A percentile compares a stretch with the other conserved stretches of the same genome.
Conservation (phyloP, 176 grass and related monocot species). For the Aechmea fasciata region DNA sequence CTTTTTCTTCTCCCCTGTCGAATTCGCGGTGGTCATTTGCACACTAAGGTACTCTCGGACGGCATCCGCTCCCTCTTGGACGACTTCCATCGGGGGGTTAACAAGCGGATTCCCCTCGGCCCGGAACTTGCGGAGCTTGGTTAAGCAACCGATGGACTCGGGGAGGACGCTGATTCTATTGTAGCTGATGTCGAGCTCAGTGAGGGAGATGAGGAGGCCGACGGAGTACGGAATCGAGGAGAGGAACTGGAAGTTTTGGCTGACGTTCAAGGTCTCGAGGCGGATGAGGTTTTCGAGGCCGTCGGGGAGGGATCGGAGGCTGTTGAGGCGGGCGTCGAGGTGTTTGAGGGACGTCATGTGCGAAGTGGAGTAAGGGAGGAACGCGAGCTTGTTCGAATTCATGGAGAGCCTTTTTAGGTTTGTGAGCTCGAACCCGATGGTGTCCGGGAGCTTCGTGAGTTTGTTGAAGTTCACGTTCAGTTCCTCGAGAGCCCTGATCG, state of each 20-base stretch:
- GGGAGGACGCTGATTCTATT: slow-evolving; percentile 21
- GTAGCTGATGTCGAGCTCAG: slow-evolving; percentile 33
- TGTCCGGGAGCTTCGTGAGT: slow-evolving; percentile 13
- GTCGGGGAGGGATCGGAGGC: slow-evolving; percentile 22
- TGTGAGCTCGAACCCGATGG: slow-evolving; percentile 23
- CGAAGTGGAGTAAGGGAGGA: slow-evolving; percentile 25
- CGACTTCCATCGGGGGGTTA: slow-evolving; percentile 13
- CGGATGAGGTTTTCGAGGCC: slow-evolving; percentile 24
- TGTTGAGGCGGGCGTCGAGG: slow-evolving; percentile 29
- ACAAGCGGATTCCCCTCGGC: slow-evolving; percentile 26
- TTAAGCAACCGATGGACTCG: slow-evolving; percentile 18
- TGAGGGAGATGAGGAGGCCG: slow-evolving; percentile 17
- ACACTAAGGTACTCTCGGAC: slow-evolving; percentile 16
- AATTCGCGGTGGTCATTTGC: not conserved
- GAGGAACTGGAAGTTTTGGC: slow-evolving; percentile 27
- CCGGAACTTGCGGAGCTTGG: slow-evolving; percentile 15
- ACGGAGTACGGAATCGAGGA: slow-evolving; percentile 14
- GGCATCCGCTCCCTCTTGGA: slow-evolving; percentile 13
- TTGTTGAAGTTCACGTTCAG: slow-evolving; percentile 25
- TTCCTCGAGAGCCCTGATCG: slow-evolving; percentile 13
- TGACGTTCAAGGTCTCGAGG: slow-evolving; percentile 23
- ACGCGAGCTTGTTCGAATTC: slow-evolving; percentile 24
- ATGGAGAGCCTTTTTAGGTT: slow-evolving; percentile 16
- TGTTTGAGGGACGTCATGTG: slow-evolving; percentile 24
- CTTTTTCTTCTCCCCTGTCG: not conserved